These are phyloP conservation scores for Picea glauca DNA, from an alignment of 75 land plant genomes.

Conservation along the genomic window DNA sequence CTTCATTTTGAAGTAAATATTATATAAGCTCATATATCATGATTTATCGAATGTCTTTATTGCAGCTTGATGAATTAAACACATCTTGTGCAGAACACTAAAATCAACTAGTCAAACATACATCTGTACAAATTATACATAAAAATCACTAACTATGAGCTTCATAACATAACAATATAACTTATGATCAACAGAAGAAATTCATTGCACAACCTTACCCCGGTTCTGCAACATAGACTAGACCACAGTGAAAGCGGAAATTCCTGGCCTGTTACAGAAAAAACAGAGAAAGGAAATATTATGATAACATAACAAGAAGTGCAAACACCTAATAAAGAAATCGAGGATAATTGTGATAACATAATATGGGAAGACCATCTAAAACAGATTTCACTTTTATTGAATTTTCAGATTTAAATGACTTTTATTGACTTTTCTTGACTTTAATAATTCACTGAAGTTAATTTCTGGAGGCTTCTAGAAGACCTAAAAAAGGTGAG, in stretches of 20 bases:
- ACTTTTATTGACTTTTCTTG: too few relatives aligned
- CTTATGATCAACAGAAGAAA: neutral
- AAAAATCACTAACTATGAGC: neutral
- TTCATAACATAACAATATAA: neutral
- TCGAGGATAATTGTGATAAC: neutral
- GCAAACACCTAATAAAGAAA: neutral
- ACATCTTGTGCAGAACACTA: too few relatives aligned
- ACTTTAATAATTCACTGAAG: too few relatives aligned
- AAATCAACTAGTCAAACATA: neutral
- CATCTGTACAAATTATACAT: neutral
- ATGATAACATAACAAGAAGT: neutral
- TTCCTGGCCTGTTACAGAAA: constrained; percentile 71
- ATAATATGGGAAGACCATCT: neutral
- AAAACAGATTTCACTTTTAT: too few relatives aligned
- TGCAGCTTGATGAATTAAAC: too few relatives aligned
- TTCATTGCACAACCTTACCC: constrained; percentile 42
- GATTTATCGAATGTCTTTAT: too few relatives aligned
- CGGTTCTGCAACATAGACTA: constrained; percentile 91
- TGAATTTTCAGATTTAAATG: too few relatives aligned
- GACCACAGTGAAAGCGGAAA: constrained; percentile 89
- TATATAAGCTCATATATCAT: too few relatives aligned
- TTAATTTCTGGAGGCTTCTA: too few relatives aligned
- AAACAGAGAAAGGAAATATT: neutral
- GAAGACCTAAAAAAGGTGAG: too few relatives aligned
- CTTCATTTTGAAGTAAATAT: too few relatives aligned